Conservation (phyloP, 2,329 filamentous ascomycete species). For the Xylaria sp. region DNA sequence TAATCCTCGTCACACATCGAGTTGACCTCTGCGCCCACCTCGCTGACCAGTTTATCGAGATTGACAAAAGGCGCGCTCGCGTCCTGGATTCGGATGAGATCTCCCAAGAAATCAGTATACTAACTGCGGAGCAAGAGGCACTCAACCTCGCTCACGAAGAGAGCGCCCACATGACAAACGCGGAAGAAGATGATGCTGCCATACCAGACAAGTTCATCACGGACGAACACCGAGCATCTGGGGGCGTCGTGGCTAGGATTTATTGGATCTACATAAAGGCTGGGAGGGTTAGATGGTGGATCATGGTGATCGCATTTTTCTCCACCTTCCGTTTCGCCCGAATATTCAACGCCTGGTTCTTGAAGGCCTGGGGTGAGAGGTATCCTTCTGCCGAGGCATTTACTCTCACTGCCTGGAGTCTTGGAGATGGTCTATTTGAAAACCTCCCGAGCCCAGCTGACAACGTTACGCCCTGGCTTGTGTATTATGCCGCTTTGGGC, state of each 20-base stretch:
- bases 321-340: conserved; percentile 71
- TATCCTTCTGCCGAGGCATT: conserved; percentile 59
- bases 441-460: conserved; percentile 72
- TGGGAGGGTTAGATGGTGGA: conserved; percentile 80
- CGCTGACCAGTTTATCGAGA: conserved; percentile 78
- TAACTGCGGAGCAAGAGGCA: conserved; percentile 43
- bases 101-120: conserved; percentile 53
- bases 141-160: conserved; percentile 48
- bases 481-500: conserved; percentile 75
- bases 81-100: conserved; percentile 61
- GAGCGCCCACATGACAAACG: conserved; percentile 44
- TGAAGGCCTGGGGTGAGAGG: conserved; percentile 88
- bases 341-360: conserved; percentile 78
- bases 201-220: conserved; percentile 81
- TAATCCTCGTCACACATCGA: conserved; percentile 82
- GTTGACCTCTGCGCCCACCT: conserved; percentile 81
- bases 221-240: conserved; percentile 78
- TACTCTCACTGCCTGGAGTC: conserved; percentile 13
- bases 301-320: conserved; percentile 70
- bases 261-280: conserved; percentile 90
- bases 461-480: conserved; percentile 79
- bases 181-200: conserved; percentile 60
- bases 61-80: conserved; percentile 69
- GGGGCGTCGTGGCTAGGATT: conserved; percentile 78
- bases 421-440: conserved; percentile 53